phyloP scores from a whole-genome alignment of 352 stramenopile genomes.

The Globisporangium abappressorium region DNA sequence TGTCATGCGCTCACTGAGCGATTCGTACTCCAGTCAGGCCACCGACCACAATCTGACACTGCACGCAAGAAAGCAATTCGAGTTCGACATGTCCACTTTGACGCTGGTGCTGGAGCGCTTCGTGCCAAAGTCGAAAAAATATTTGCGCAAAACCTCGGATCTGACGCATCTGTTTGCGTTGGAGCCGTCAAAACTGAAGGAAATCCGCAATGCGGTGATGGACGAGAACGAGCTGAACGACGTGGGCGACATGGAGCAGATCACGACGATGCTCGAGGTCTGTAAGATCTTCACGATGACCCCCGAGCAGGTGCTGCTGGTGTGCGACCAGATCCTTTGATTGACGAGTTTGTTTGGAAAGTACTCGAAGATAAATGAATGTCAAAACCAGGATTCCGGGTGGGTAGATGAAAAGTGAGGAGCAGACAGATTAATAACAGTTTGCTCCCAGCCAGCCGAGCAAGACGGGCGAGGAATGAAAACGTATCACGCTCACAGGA shows the following conservation, averaged over 20 bases:
- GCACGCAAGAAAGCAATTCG: conserved; percentile 33
- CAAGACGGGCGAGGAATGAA: too few species aligned
- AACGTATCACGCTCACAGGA: too few species aligned
- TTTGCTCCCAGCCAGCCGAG: too few species aligned
- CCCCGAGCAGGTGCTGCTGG: conserved; percentile 34
- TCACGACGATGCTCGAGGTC: conserved; percentile 71
- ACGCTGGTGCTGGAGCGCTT: conserved; percentile 31
- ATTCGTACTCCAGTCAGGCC: conserved; percentile 7
- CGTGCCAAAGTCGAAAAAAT: conserved; percentile 28
- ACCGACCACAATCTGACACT: conserved; percentile 16
- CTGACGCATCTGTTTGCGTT: conserved; percentile 45
- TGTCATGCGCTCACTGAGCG: conserved; percentile 16
- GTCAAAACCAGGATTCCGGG: too few species aligned
- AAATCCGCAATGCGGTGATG: conserved; percentile 45
- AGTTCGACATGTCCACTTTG: conserved; percentile 36
- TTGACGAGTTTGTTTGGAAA: too few species aligned
- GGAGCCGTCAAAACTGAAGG: conserved; percentile 29
- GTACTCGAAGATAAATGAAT: too few species aligned
- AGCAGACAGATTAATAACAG: too few species aligned
- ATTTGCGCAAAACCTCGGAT: conserved; percentile 47
- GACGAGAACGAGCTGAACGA: not conserved
- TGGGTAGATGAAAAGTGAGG: too few species aligned
- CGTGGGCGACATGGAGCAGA: conserved; percentile 35
- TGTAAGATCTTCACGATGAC: conserved; percentile 50
- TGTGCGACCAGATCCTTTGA: conserved; percentile 5